Evolutionary conservation across 2,329 filamentous ascomycete genomes (phyloP), one percentile per base, ranked within the genome.

Genomic region (Xylaria sp.): DNA sequence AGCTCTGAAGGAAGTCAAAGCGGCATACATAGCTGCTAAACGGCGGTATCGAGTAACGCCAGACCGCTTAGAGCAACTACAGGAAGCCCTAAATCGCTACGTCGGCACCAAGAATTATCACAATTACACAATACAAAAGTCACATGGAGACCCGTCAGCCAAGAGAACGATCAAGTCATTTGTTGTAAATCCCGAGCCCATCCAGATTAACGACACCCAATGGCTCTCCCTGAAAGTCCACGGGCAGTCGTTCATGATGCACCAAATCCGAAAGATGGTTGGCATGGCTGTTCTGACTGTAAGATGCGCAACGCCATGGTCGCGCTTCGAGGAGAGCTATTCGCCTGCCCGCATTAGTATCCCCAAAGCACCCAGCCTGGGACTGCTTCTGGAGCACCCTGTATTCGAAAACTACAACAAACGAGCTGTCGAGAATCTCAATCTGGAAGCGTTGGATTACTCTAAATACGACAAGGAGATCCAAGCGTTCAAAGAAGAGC

Each of bases 231-330:
- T 98, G 68, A 97, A 96, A 75, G 93, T 99, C 23, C 95, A 99
- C 77, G 95, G 95, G 0, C 95, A 99, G 78, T 94, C 90, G 73
- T 99, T 99, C 83, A 99, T 99, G 95, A 99, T 99, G 95, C 95
- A 99, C 77, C 95, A 99, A 80, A 99, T 99, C 77, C 90, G 95
- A 72, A 99, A 98, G 79, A 98, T 99, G 95, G 92, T 99, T 15
- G 92, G 91, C 58, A 93, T 99, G 90, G 92, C 88, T 8, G 87
- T 92, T 33, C 82, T 99, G 62, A 82, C 94, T 5, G 90, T 96
- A 6, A 89, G 95, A 37, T 96, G 91, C 75, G 95, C 92, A 52
- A 89, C 89, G n/a, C 83, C 90, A 3, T 81, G 88, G 3, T 79
- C 85, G 10, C 86, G 90, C 27, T 91, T 99, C 68, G 75, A 79